A percentile compares a stretch with the other conserved stretches of the same genome.
phyloP scores from a whole-genome alignment of 2,329 filamentous ascomycete genomes.

The Beauveria rudraprayagi region DNA sequence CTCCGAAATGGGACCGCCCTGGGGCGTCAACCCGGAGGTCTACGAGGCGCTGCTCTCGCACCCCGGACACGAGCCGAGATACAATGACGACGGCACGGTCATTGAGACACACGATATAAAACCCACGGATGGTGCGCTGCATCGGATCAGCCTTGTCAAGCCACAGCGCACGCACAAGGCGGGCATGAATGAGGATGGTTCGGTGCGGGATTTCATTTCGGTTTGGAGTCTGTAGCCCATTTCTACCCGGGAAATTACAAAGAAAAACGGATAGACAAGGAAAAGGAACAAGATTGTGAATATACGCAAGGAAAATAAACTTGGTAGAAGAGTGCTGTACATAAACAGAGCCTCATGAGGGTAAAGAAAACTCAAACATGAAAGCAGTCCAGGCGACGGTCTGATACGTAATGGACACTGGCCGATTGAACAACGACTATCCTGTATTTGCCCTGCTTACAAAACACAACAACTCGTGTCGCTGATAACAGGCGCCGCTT shows the following conservation, averaged over 20 bases:
- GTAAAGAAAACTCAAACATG: too few relatives aligned
- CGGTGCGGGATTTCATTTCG: constrained; percentile 44
- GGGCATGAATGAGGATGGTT: constrained; percentile 37
- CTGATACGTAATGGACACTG: too few relatives aligned
- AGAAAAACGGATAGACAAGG: too few relatives aligned
- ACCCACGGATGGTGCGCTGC: constrained; percentile 31
- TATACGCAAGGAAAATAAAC: too few relatives aligned
- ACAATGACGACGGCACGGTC: constrained; percentile 39
- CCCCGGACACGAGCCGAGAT: constrained; percentile 60
- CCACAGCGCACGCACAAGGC: constrained; percentile 41
- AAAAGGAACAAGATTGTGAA: too few relatives aligned
- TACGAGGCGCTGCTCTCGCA: constrained; percentile 64
- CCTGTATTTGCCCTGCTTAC: too few relatives aligned
- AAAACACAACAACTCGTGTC: too few relatives aligned
- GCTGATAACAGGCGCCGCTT: too few relatives aligned
- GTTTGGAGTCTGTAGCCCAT: constrained; percentile 36
- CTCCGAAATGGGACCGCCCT: constrained; percentile 61
- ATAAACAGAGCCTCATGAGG: too few relatives aligned
- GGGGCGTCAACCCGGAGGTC: constrained; percentile 57
- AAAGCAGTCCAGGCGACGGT: too few relatives aligned
- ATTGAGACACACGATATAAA: constrained; percentile 31
- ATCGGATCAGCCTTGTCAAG: constrained; percentile 41
- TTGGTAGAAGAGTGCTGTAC: too few relatives aligned
- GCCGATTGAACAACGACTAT: too few relatives aligned
- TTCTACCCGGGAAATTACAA: not conserved